Evolutionary conservation across 2,329 filamentous ascomycete genomes (phyloP).

Genomic region (Colletotrichum sp.): DNA sequence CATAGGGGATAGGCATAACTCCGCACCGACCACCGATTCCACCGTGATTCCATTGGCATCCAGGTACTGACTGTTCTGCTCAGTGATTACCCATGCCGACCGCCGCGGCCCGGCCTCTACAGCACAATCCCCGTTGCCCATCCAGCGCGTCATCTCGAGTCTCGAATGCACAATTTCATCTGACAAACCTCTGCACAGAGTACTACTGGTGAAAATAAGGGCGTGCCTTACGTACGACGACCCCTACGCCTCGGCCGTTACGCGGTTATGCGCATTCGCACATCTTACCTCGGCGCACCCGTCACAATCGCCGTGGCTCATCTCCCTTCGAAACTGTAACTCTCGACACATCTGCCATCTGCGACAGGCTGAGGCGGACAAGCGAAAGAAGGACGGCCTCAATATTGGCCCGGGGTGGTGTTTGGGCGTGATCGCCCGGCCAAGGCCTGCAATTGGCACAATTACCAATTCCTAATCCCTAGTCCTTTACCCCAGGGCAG

Average conservation of each 20-base stretch:
- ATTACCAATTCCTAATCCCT: background rate
- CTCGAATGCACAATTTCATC: background rate
- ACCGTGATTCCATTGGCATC: background rate
- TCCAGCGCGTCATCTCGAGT: background rate
- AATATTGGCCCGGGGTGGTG: background rate
- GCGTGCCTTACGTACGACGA: background rate
- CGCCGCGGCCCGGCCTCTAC: background rate
- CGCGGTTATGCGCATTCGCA: background rate
- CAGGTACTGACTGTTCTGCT: background rate
- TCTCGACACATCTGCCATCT: background rate
- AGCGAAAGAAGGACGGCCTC: slow-evolving; percentile 6
- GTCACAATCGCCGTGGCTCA: background rate
- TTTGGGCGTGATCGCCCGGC: background rate
- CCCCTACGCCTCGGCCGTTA: background rate
- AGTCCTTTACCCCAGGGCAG: background rate
- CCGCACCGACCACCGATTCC: slow-evolving; percentile 6
- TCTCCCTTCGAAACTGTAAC: background rate
- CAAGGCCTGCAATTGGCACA: slow-evolving; percentile 1
- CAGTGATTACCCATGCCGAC: background rate
- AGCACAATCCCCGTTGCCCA: background rate
- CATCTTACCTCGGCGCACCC: background rate
- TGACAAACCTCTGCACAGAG: background rate
- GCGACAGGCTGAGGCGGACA: slow-evolving; percentile 5
- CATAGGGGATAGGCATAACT: slow-evolving; percentile 16
- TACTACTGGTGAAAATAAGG: background rate